Base-by-base conservation (phyloP, 1,284 basidiomycete genomes). In the Austroboletus niveus region DNA sequence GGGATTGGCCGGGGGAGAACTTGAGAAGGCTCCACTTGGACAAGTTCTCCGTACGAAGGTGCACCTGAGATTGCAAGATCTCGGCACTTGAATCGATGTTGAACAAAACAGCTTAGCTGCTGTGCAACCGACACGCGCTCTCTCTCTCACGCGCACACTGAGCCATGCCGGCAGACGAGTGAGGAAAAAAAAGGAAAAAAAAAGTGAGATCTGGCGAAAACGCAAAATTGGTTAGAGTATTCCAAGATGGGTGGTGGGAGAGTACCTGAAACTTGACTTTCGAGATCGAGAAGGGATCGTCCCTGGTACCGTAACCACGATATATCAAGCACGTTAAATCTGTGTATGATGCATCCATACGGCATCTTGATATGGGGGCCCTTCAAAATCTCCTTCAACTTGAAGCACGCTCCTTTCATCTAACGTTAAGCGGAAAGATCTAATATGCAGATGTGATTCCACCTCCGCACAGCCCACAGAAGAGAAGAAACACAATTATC, bases 381-480 rank as follows among this genome's bases (percentile, higher is more conserved):
- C 47, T 53, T 54, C 56, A 63, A 57, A 59, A 62, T 54, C 55
- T 29, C 52, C 48, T 49, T 52, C 54, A 50, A 53, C 53, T 47
- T 57, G 52, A 56, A 58, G 63, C 66, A 66, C 62, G 63, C 63
- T 56, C 52, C 56, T 62, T 70, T 70, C 68, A 66, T 66, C 57
- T 69, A 68, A 69, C 68, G 64, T 42, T 66, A 66, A 70, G 62
- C 57, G 69, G 68, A 67, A 65, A 69, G 64, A 63, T 67, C 65
- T 22, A 52, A 44, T 55, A 65, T 59, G 64, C 47, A 65, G 66
- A 69, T 70, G 60, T 63, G 64, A 30, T 53, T 64, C 60, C 62
- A 62, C 52, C 42, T 35, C 49, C 44, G 58, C 63, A 66, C 62
- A 63, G 63, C 61, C 63, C 29, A 59, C 47, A 39, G 50, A 62